Evolutionary conservation across 441 rosid species (phyloP).

Genomic region (Francoa sonchifolia): DNA sequence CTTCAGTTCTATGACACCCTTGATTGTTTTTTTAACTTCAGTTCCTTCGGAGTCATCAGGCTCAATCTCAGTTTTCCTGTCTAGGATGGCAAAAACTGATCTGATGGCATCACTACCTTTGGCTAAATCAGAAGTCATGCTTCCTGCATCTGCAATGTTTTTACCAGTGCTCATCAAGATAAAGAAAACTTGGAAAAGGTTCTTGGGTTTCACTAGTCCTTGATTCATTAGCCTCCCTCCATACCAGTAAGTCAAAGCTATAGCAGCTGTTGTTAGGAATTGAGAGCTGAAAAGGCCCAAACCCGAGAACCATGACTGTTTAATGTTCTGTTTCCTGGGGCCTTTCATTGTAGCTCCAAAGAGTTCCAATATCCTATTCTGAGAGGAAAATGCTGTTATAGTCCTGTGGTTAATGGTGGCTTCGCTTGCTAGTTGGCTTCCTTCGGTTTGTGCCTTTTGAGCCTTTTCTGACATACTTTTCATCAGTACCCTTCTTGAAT

Average conservation of each 20-base stretch:
- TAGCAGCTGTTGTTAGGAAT: slow-evolving; percentile 27
- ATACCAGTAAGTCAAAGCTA: slow-evolving; percentile 32
- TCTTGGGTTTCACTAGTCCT: slow-evolving; percentile 17
- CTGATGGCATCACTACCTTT: slow-evolving; percentile 26
- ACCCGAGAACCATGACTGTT: slow-evolving; percentile 37
- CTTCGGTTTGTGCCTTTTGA: slow-evolving; percentile 18
- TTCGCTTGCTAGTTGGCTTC: slow-evolving; percentile 29
- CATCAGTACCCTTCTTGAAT: slow-evolving; percentile 23
- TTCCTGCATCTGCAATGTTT: slow-evolving; percentile 38
- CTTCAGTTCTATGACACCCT: slow-evolving; percentile 27
- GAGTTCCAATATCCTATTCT: slow-evolving; percentile 15
- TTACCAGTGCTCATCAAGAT: slow-evolving; percentile 34
- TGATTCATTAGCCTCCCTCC: slow-evolving; percentile 31
- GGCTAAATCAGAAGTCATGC: slow-evolving; percentile 42
- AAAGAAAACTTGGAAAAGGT: slow-evolving; percentile 33
- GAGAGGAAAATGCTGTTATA: slow-evolving; percentile 28
- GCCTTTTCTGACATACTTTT: slow-evolving; percentile 23
- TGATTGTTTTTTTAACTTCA: slow-evolving; percentile 4
- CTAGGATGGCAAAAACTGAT: slow-evolving; percentile 23
- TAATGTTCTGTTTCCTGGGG: slow-evolving; percentile 21
- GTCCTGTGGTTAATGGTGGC: slow-evolving; percentile 28
- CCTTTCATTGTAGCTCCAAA: slow-evolving; percentile 18
- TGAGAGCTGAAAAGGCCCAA: slow-evolving; percentile 32
- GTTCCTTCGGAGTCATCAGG: slow-evolving; percentile 20
- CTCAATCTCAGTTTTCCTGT: slow-evolving; percentile 25